Conservation (phyloP, 257 asterid species). For the Fraxinus quadrangulata region DNA sequence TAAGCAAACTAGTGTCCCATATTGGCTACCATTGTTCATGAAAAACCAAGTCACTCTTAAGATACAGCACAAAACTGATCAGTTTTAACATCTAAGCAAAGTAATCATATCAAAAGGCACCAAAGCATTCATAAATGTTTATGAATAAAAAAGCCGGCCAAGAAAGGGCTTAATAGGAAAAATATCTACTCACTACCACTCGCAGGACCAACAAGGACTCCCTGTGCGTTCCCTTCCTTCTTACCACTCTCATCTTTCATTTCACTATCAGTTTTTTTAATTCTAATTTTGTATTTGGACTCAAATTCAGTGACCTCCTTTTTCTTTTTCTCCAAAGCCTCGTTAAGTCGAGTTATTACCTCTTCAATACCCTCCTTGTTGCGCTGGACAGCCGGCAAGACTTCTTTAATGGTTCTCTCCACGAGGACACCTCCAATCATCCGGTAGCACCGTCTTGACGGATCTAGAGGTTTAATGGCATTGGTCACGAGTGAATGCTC, state of each 20-base stretch:
- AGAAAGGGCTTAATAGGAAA: neutral
- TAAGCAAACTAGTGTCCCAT: neutral
- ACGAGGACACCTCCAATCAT: conserved; percentile 98
- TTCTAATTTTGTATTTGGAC: conserved; percentile 85
- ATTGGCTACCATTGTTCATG: neutral
- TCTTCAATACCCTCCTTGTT: conserved; percentile 94
- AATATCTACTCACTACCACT: conserved; percentile 40
- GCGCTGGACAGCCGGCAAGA: conserved; percentile 86
- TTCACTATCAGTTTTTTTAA: conserved; percentile 66
- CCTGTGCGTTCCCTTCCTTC: conserved; percentile 96
- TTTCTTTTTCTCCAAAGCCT: conserved; percentile 87
- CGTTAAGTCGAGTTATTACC: conserved; percentile 77
- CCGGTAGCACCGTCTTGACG: conserved; percentile 89
- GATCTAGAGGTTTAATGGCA: conserved; percentile 89
- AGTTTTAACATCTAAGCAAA: neutral
- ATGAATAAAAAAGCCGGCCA: neutral
- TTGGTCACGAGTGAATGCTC: conserved; percentile 91
- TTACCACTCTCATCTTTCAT: conserved; percentile 72
- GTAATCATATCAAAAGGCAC: conserved; percentile 18
- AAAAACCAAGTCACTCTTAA: no score
- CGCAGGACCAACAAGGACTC: conserved; percentile 95
- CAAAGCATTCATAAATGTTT: conserved; percentile 9
- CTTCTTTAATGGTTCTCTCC: conserved; percentile 83
- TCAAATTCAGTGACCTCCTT: conserved; percentile 77
- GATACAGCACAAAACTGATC: neutral